phyloP scores from a whole-genome alignment of 352 stramenopile genomes.

The Globisporangium paroecandrum region DNA sequence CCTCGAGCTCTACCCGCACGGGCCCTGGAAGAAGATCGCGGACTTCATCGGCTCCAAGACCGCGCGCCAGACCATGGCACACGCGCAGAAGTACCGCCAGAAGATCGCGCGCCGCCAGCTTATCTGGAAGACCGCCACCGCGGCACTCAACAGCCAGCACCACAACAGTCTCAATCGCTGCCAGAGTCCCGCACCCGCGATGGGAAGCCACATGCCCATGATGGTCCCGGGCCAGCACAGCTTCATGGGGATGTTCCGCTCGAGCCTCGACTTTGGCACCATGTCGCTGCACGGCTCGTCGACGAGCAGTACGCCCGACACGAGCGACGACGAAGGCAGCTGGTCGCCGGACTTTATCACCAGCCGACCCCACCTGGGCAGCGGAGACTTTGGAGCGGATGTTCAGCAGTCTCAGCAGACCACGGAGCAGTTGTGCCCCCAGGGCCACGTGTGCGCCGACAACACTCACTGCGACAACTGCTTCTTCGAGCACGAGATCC shows the following conservation, averaged over 20 bases:
- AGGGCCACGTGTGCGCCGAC: slow-evolving; percentile 12
- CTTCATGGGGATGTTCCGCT: slow-evolving; percentile 14
- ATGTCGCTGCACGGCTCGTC: slow-evolving; percentile 10
- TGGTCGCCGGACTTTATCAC: slow-evolving; percentile 5
- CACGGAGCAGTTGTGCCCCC: not conserved
- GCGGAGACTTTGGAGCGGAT: not conserved
- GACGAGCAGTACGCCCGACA: slow-evolving; percentile 16
- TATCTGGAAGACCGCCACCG: slow-evolving; percentile 21
- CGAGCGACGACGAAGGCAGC: slow-evolving; percentile 19
- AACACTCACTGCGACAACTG: slow-evolving; percentile 19
- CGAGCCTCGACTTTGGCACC: slow-evolving; percentile 10
- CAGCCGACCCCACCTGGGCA: slow-evolving; percentile 3
- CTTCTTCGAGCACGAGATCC: slow-evolving; percentile 37
- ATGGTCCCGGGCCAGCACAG: not conserved
- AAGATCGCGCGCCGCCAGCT: slow-evolving; percentile 25
- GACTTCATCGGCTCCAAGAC: slow-evolving; percentile 26
- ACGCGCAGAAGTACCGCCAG: slow-evolving; percentile 32
- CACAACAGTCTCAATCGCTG: not conserved
- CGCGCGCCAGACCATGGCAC: slow-evolving; percentile 25
- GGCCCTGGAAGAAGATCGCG: slow-evolving; percentile 27
- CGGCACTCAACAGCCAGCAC: slow-evolving; percentile 6
- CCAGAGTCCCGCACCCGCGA: slow-evolving; percentile 7
- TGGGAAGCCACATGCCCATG: slow-evolving; percentile 20
- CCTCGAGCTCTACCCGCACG: slow-evolving; percentile 24
- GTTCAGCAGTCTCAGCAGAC: not conserved